These are phyloP conservation scores for Phialemoniopsis sp. DNA, from an alignment of 2,329 filamentous ascomycete species.

Conservation along the genomic window DNA sequence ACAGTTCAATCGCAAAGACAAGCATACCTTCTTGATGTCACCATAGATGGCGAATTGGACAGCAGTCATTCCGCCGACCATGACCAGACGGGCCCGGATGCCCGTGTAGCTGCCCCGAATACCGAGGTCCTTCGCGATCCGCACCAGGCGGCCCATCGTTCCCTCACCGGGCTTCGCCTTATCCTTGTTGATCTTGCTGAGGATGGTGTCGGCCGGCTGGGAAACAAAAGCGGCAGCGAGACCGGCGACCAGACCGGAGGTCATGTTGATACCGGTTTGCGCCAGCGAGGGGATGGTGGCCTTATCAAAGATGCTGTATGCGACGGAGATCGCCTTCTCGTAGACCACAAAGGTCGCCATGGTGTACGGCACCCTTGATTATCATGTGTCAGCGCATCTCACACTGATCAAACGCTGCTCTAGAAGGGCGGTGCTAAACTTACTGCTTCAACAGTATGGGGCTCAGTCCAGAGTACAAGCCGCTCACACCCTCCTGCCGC, in stretches of 20 bases:
- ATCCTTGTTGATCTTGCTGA: slow-evolving; percentile 77
- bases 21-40: slow-evolving; percentile 9
- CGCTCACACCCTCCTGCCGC: slow-evolving; percentile 68
- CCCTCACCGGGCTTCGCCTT: slow-evolving; percentile 66
- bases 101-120: slow-evolving; percentile 61
- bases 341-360: slow-evolving; percentile 87
- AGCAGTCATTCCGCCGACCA: slow-evolving; percentile 62
- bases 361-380: slow-evolving; percentile 70
- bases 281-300: slow-evolving; percentile 18
- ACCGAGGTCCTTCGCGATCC: slow-evolving; percentile 69
- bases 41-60: slow-evolving; percentile 71
- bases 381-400: too few relatives aligned
- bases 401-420: too few relatives aligned
- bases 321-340: slow-evolving; percentile 53
- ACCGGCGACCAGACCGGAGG: slow-evolving; percentile 68
- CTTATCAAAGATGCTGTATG: slow-evolving; percentile 15
- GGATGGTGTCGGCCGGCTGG: slow-evolving; percentile 73
- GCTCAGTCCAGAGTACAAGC: slow-evolving; percentile 81
- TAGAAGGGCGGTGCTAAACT: too few relatives aligned
- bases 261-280: slow-evolving; percentile 61
- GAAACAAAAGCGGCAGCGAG: slow-evolving; percentile 70
- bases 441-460: slow-evolving; percentile 75
- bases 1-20: background rate
- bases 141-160: slow-evolving; percentile 62
- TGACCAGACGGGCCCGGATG: slow-evolving; percentile 67